Base-by-base conservation (phyloP, 1,284 basidiomycete genomes). In the Phlebopus sp. region DNA sequence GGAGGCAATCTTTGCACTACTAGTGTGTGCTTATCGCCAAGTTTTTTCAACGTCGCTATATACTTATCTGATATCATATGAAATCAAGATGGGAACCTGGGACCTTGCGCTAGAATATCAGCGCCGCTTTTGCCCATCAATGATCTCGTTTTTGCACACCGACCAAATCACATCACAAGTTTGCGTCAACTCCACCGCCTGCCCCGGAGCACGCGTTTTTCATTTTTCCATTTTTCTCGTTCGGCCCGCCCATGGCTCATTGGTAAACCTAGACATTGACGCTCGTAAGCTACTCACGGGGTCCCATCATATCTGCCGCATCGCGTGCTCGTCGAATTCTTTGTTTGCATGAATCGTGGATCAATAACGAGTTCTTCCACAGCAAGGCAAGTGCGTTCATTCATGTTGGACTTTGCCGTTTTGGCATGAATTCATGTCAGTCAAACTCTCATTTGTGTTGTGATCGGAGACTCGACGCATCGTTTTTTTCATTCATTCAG, bases 71-170 rank as follows among this genome's bases (percentile, higher is more conserved):
- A 37, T 56, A 56, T 55, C 54, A 43, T n/a, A n/a, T 3, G 27
- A 37, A 42, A 29, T 38, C 51, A 57, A 23, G 6, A 23, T 23
- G 4, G 6, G 21, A 57, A 51, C 35, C 21, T 43, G 37, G 15
- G 37, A 8, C 19, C 9, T 4, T 19, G n/a, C 14, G 37, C 14
- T 46, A 52, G 18, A 23, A 23, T 23, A 23, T 6, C 57, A 57
- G 49, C 15, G 23, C 36, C 36, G 46, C 53, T 0, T 40, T 52
- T 52, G 39, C 17, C 48, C 48, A 2, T 46, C 37, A n/a, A 44
- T 46, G 57, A 59, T 58, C 57, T 59, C 57, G 57, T 58, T 51
- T n/a, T 54, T 29, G 35, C 37, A 52, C 51, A 61, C 54, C 27
- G 57, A 57, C 50, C 49, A 40, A n/a, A n/a, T n/a, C n/a, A n/a